A percentile compares a stretch with the other conserved stretches of the same genome.
Evolutionary conservation across 371 early-diverging fungal genomes (phyloP).

Genomic region (Actinomortierella ambigua): DNA sequence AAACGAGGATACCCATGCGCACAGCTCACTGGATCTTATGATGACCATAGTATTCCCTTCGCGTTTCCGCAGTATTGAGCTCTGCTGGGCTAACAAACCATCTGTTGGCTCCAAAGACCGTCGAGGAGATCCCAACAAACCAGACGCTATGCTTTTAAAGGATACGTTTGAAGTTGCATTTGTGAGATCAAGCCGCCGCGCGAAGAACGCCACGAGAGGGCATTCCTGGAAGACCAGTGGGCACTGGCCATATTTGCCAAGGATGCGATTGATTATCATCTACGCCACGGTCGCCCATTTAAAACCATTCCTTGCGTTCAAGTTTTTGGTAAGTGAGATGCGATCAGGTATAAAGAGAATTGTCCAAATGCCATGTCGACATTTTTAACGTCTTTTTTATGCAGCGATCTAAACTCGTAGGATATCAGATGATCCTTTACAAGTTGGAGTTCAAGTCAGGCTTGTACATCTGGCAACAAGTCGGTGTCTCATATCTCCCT

Average conservation of each 20-base stretch:
- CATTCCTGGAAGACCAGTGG: slow-evolving; percentile 3
- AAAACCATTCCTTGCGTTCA: not conserved
- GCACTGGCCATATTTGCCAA: not conserved
- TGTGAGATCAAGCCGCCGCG: not conserved
- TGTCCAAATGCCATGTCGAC: not conserved
- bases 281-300: not conserved
- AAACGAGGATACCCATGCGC: not conserved
- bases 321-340: not conserved
- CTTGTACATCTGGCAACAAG: not conserved
- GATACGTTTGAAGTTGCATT: not conserved
- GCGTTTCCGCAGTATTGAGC: not conserved
- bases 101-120: not conserved
- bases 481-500: not conserved
- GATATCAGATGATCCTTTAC: not conserved
- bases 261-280: not conserved
- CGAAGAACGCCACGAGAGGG: not conserved
- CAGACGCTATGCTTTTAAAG: not conserved
- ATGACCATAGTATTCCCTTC: not conserved
- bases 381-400: slow-evolving; percentile 1
- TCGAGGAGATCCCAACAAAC: slow-evolving; percentile 2
- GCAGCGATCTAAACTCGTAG: not conserved
- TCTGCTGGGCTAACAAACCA: not conserved
- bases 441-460: slow-evolving; percentile 1
- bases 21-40: not conserved
- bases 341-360: not conserved